Conservation (phyloP, 768 basidiomycete species). For the Xanthoconium purpureum region DNA sequence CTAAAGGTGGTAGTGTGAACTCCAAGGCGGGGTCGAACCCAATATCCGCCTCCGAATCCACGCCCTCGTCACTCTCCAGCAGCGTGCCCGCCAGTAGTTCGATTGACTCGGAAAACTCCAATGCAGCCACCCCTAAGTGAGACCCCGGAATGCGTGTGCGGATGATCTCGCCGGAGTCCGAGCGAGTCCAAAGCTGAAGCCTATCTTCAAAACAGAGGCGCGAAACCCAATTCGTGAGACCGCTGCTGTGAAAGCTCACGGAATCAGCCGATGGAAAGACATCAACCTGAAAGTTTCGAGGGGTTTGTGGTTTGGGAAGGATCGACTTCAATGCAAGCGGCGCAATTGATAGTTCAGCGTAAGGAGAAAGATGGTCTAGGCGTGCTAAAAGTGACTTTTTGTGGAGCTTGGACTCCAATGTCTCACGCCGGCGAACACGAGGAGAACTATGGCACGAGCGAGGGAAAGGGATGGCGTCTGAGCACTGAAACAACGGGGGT, state of each 20-base stretch:
- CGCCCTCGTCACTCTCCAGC: conserved; percentile 14
- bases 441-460: conserved; percentile 50
- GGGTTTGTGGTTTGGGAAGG: conserved; percentile 25
- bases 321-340: conserved; percentile 39
- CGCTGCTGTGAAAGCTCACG: conserved; percentile 39
- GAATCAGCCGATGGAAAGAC: conserved; percentile 18
- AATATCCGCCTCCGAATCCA: conserved; percentile 5
- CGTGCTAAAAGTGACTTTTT: conserved; percentile 49
- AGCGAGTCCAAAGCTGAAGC: conserved; percentile 49
- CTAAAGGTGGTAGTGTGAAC: conserved; percentile 15
- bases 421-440: conserved; percentile 36
- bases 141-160: conserved; percentile 44
- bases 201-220: conserved; percentile 80
- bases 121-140: conserved; percentile 59
- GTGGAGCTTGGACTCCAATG: conserved; percentile 46
- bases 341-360: conserved; percentile 44
- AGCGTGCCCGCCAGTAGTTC: conserved; percentile 59
- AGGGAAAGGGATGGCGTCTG: conserved; percentile 43
- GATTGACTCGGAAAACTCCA: conserved; percentile 68
- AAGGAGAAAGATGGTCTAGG: conserved; percentile 39
- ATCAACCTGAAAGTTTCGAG: conserved; percentile 35
- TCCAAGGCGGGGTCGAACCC: conserved; percentile 18
- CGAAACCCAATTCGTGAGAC: conserved; percentile 64
- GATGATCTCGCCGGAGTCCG: conserved; percentile 36
- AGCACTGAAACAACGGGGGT: conserved; percentile 47